phyloP scores from a whole-genome alignment of 176 grass and related monocot species.

The Thinopyrum elongatum region DNA sequence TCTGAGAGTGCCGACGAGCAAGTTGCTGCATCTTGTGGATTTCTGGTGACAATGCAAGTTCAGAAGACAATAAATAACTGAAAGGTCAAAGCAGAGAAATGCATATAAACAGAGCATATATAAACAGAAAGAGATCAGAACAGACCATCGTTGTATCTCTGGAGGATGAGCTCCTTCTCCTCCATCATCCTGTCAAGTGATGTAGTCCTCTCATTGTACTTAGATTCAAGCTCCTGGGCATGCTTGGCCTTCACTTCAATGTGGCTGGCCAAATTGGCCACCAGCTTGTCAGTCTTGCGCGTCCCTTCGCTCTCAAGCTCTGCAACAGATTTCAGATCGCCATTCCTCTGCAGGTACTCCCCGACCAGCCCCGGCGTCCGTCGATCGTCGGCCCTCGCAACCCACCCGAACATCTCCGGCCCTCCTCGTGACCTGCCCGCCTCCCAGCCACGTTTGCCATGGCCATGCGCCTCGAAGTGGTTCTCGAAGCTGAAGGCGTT shows the following conservation, averaged over 20 bases:
- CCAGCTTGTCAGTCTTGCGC: constrained; percentile 42
- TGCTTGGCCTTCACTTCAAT: constrained; percentile 44
- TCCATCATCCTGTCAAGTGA: constrained; percentile 48
- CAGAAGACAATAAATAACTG: not conserved
- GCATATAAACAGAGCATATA: not conserved
- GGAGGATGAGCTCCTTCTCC: constrained; percentile 39
- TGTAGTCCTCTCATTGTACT: constrained; percentile 37
- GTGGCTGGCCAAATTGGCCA: constrained; percentile 39
- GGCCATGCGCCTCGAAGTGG: constrained; percentile 32
- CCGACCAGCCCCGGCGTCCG: constrained; percentile 27
- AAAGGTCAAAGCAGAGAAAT: not conserved
- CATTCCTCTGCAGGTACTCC: constrained; percentile 35
- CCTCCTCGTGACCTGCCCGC: constrained; percentile 10
- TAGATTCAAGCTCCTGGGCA: constrained; percentile 35
- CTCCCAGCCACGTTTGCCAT: constrained; percentile 27
- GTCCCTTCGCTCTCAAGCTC: constrained; percentile 41
- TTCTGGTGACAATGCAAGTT: constrained; percentile 30
- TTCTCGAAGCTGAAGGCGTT: constrained; percentile 35
- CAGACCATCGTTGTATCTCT: constrained; percentile 33
- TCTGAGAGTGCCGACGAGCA: constrained; percentile 52
- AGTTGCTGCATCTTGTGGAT: constrained; percentile 61
- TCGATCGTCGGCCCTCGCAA: constrained; percentile 43
- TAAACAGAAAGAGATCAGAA: not conserved
- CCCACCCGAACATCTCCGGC: constrained; percentile 37
- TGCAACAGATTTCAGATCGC: constrained; percentile 39